Percentiles rank a stretch among this genome's conserved stretches.
Evolutionary conservation across 768 basidiomycete species (phyloP).

Genomic region (Neoboletus magnificus): DNA sequence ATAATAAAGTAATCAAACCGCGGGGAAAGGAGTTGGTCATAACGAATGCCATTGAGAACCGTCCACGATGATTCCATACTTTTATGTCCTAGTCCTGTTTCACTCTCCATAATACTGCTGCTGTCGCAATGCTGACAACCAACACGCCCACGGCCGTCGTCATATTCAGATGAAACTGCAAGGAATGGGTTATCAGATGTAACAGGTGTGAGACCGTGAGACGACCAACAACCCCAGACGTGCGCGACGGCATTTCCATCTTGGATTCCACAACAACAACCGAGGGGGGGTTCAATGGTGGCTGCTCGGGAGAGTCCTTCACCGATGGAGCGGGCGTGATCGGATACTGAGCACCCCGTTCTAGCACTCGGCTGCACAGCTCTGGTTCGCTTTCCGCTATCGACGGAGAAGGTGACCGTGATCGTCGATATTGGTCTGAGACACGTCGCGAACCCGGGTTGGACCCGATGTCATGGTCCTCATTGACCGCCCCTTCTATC

Average conservation of each 20-base stretch:
- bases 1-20: conserved; percentile 31
- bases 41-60: conserved; percentile 12
- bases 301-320: conserved; percentile 29
- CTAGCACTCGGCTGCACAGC: conserved; percentile 16
- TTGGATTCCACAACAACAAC: conserved; percentile 15
- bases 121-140: conserved; percentile 64
- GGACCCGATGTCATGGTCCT: conserved; percentile 15
- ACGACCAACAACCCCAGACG: conserved; percentile 29
- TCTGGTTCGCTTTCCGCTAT: conserved; percentile 31
- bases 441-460: conserved; percentile 22
- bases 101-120: conserved; percentile 71
- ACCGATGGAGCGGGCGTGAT: conserved; percentile 31
- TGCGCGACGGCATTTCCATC: conserved; percentile 14
- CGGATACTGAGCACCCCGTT: conserved; percentile 24
- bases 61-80: conserved; percentile 14
- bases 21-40: conserved; percentile 10
- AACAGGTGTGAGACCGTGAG: conserved; percentile 13
- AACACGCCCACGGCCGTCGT: conserved; percentile 62
- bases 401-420: conserved; percentile 31
- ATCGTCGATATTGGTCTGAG: conserved; percentile 23
- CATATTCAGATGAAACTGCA: conserved; percentile 30
- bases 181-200: conserved; percentile 20
- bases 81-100: conserved; percentile 38
- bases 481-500: conserved; percentile 29
- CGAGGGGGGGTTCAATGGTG: conserved; percentile 4